These are phyloP conservation scores for Tulasnella sp. DNA, from an alignment of 768 basidiomycete species.

Conservation along the genomic window DNA sequence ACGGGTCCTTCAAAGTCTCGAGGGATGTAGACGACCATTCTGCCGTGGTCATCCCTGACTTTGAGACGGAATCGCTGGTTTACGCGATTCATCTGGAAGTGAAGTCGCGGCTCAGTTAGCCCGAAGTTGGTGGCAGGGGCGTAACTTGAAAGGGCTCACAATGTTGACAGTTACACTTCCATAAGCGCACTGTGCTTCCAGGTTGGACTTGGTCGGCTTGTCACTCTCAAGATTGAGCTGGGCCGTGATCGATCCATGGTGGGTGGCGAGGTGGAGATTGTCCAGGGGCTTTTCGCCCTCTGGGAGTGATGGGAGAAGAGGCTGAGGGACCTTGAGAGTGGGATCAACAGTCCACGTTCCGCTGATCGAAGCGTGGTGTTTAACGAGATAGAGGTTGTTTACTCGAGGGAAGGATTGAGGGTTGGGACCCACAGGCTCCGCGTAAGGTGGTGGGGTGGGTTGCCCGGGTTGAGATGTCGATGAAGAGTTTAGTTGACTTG, in stretches of 20 bases:
- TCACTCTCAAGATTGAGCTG: background rate
- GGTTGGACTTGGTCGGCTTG: background rate
- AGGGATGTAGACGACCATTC: background rate
- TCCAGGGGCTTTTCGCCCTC: background rate
- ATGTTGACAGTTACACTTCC: background rate
- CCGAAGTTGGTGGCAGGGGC: background rate
- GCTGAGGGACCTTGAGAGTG: background rate
- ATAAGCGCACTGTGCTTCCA: background rate
- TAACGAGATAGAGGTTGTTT: conserved; percentile 3
- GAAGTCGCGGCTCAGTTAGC: background rate
- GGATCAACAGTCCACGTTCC: conserved; percentile 9
- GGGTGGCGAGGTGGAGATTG: background rate
- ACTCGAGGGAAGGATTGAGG: conserved; percentile 1
- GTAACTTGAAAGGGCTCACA: background rate
- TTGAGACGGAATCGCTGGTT: conserved; percentile 11
- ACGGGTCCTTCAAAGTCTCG: conserved; percentile 11
- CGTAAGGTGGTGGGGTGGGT: background rate
- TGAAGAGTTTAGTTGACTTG: background rate
- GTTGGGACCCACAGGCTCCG: background rate
- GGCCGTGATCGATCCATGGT: background rate
- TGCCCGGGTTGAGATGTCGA: background rate
- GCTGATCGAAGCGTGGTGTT: background rate
- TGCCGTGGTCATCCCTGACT: conserved; percentile 3
- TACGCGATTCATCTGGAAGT: background rate
- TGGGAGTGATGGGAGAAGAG: background rate